Evolutionary conservation across 1,139 yeast species (phyloP), one percentile per base, ranked within the genome.

Genomic region (Meyerozyma elateridarum): DNA sequence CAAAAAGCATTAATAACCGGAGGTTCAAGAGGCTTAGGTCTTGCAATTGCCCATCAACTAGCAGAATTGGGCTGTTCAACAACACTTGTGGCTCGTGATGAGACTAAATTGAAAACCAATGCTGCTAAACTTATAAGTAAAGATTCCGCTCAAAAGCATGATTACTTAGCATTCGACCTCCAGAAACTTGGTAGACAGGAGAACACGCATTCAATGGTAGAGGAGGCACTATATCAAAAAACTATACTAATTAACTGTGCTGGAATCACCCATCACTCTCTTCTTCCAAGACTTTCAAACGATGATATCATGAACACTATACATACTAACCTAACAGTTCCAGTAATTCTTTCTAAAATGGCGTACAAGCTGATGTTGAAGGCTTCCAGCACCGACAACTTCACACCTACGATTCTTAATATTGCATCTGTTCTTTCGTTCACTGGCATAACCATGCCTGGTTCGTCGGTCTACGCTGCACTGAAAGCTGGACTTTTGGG

Each of bases 11-110:
- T 82, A 4, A 59, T 89, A 1, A 88, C 96, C 0, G 98, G 98
- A 0, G 96, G 87, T 0, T 84, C 96, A 0, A 62, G 76, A 42
- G 97, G 97, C 0, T 65, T 89, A 18, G 98, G 98, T 0, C 59
- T 68, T 5, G 77, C 79, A 0, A 72, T 89, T 12, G 80, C 91
- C 0, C 48, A 56, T 25, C 56, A 52, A 32, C 60, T 89, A 20
- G 79, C 95, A 0, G 31, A 45, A 0, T 52, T 70, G 28, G 96
- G 96, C 1, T 73, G 81, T 15, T 67, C 71, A 12, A 65, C 85
- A 8, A 66, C 84, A 0, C 54, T 85, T 12, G 45, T 85, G 6
- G 79, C 95, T 0, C 57, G 93, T 25, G 65, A 73, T 36, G 57
- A 54, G 24, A 48, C 53, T 0, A 45, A 52, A 3, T 55, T 85